Conservation (phyloP, 2,329 filamentous ascomycete species). For the Periglandula ipomoeae region DNA sequence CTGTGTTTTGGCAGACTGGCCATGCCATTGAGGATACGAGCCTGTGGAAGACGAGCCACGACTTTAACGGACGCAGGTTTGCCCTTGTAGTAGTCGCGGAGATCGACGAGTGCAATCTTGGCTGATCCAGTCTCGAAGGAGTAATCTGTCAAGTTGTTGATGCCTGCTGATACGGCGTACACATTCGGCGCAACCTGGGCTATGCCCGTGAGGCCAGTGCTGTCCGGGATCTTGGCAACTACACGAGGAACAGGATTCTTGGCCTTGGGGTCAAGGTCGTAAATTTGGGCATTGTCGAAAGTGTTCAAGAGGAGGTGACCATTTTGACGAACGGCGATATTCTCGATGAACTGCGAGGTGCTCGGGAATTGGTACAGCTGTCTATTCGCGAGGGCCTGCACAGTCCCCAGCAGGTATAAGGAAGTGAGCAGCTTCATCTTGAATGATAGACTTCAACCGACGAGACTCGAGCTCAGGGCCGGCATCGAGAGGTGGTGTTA, state of each 20-base stretch:
- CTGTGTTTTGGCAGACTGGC: slow-evolving; percentile 8
- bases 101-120: slow-evolving; percentile 10
- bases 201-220: slow-evolving; percentile 12
- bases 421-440: background rate
- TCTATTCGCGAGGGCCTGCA: slow-evolving; percentile 18
- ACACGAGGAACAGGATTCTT: slow-evolving; percentile 4
- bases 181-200: slow-evolving; percentile 11
- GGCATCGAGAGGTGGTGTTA: too few relatives aligned
- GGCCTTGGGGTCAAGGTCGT: slow-evolving; percentile 7
- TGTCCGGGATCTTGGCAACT: slow-evolving; percentile 8
- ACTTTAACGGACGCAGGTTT: slow-evolving; percentile 1
- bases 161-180: slow-evolving; percentile 13
- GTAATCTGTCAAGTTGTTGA: slow-evolving; percentile 5
- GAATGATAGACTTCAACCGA: too few relatives aligned
- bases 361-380: slow-evolving; percentile 11
- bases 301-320: slow-evolving; percentile 12
- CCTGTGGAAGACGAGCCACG: slow-evolving; percentile 8
- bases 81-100: background rate
- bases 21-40: slow-evolving; percentile 15
- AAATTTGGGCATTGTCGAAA: slow-evolving; percentile 11
- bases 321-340: slow-evolving; percentile 12
- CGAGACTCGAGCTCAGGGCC: too few relatives aligned
- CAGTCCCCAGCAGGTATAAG: background rate
- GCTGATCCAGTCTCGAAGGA: slow-evolving; percentile 7
- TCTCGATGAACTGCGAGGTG: slow-evolving; percentile 13